phyloP scores from a whole-genome alignment of 2,329 filamentous ascomycete species.

The Claviceps pazoutovae region DNA sequence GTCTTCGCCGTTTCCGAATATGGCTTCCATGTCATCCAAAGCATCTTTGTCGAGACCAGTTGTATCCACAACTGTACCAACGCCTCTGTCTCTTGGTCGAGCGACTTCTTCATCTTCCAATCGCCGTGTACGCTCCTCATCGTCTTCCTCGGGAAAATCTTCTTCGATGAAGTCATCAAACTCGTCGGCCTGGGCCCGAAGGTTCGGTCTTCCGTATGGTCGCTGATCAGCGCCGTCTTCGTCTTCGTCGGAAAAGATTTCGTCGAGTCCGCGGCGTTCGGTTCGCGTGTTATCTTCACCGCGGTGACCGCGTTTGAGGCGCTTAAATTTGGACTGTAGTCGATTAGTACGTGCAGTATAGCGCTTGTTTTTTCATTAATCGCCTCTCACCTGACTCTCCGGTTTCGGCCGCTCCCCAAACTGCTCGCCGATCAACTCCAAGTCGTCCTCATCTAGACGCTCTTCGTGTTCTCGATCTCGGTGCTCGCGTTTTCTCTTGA shows the following conservation, averaged over 20 bases:
- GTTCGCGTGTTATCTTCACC: conserved; percentile 53
- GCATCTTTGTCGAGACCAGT: conserved; percentile 83
- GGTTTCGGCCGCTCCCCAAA: conserved; percentile 49
- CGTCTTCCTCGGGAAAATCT: conserved; percentile 81
- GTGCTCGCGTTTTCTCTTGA: conserved; percentile 63
- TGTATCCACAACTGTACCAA: conserved; percentile 59
- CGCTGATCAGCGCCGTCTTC: conserved; percentile 51
- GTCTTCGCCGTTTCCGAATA: conserved; percentile 90
- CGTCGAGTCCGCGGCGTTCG: conserved; percentile 61
- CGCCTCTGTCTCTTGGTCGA: conserved; percentile 58
- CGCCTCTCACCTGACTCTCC: conserved; percentile 48
- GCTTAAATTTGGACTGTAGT: conserved; percentile 76
- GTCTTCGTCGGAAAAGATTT: conserved; percentile 94
- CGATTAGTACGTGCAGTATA: background rate
- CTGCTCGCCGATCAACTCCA: conserved; percentile 84
- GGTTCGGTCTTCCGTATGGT: conserved; percentile 35
- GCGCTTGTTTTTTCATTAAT: background rate
- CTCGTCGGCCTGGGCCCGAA: conserved; percentile 56
- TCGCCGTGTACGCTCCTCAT: conserved; percentile 60
- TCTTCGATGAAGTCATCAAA: conserved; percentile 96
- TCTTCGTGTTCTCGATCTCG: conserved; percentile 72
- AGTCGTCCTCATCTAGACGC: conserved; percentile 85
- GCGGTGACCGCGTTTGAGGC: conserved; percentile 81
- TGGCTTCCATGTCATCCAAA: conserved; percentile 88
- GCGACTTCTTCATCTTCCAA: conserved; percentile 83